phyloP scores from a whole-genome alignment of 2,329 filamentous ascomycete species.

The Allantophomopsis cytisporea region DNA sequence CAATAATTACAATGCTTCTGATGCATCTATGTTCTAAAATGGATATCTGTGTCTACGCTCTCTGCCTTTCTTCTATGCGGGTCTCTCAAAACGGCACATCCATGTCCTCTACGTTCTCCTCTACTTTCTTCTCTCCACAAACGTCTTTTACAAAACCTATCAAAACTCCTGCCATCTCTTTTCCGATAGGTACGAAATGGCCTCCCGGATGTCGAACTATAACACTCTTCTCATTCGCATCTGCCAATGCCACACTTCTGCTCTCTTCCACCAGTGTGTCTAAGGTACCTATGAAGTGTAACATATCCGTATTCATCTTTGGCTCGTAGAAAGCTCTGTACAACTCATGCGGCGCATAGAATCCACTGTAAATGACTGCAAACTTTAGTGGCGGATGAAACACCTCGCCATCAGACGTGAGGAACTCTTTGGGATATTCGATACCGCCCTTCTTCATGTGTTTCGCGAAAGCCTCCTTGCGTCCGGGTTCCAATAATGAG shows the following conservation, averaged over 20 bases:
- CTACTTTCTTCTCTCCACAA: constrained; percentile 19
- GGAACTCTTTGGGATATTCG: constrained; percentile 34
- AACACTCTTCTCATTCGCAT: constrained; percentile 43
- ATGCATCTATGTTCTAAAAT: too few species aligned
- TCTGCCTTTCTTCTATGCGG: too few species aligned
- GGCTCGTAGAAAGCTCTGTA: constrained; percentile 65
- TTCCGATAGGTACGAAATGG: constrained; percentile 76
- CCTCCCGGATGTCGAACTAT: constrained; percentile 67
- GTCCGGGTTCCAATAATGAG: constrained; percentile 48
- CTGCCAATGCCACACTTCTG: constrained; percentile 52
- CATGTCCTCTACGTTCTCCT: constrained; percentile 53
- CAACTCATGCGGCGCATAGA: constrained; percentile 45
- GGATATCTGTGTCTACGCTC: too few species aligned
- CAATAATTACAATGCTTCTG: too few species aligned
- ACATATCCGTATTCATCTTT: constrained; percentile 58
- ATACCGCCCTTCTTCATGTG: constrained; percentile 18
- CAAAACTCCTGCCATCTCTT: constrained; percentile 66
- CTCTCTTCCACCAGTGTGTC: constrained; percentile 81
- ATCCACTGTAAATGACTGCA: constrained; percentile 65
- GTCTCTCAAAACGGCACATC: constrained; percentile 45
- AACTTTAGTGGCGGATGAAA: constrained; percentile 50
- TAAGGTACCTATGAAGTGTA: constrained; percentile 73
- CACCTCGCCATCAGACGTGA: constrained; percentile 18
- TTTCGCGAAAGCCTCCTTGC: constrained; percentile 30
- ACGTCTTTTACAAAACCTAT: constrained; percentile 53